Conservation (phyloP, 108 stramenopile species). For the Hondaea fermentalgiana region DNA sequence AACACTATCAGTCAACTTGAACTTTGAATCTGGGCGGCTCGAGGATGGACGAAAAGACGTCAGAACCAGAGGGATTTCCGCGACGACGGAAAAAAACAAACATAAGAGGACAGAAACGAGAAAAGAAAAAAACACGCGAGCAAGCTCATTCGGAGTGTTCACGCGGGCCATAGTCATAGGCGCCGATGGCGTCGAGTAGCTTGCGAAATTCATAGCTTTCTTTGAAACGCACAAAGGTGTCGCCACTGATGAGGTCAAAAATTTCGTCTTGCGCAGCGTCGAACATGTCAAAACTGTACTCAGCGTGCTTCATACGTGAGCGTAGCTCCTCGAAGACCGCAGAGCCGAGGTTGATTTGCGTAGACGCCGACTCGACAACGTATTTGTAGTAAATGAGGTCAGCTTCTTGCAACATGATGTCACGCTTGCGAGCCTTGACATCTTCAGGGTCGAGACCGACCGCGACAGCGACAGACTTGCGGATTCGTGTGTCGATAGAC, state of each 20-base stretch:
- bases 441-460: background rate
- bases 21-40: too few relatives aligned
- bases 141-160: too few relatives aligned
- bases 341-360: background rate
- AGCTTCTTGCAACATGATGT: background rate
- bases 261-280: background rate
- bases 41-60: too few relatives aligned
- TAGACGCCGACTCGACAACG: background rate
- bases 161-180: background rate
- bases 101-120: too few relatives aligned
- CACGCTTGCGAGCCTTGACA: background rate
- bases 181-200: background rate
- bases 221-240: background rate
- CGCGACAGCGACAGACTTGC: background rate
- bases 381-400: background rate
- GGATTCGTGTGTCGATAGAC: background rate
- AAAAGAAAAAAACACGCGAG: too few relatives aligned
- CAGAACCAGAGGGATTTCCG: too few relatives aligned
- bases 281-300: background rate
- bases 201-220: background rate
- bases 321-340: background rate
- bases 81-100: too few relatives aligned
- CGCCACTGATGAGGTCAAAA: background rate
- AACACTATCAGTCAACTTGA: too few relatives aligned
- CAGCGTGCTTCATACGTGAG: background rate